Percentiles rank a stretch among this genome's conserved stretches.
These are phyloP conservation scores for Rubia yunnanensis DNA, from an alignment of 257 asterid genomes.

Conservation along the genomic window DNA sequence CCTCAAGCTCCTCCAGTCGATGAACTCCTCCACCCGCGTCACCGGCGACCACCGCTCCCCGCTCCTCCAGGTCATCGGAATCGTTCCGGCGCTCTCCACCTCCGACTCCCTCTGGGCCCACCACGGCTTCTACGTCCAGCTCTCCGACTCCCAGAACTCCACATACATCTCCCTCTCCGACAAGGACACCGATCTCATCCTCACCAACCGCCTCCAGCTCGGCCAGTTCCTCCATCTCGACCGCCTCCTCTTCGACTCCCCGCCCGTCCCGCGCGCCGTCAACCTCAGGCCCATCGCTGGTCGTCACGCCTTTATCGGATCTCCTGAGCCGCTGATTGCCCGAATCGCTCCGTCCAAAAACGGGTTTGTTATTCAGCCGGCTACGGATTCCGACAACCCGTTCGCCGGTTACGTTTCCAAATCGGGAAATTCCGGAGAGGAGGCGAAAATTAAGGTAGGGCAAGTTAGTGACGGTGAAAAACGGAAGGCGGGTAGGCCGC, in stretches of 20 bases:
- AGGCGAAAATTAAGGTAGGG: slow-evolving; percentile 7
- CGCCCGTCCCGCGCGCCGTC: slow-evolving; percentile 60
- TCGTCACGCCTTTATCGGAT: slow-evolving; percentile 63
- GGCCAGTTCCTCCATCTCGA: slow-evolving; percentile 88
- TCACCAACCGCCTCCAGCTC: slow-evolving; percentile 73
- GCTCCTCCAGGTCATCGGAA: slow-evolving; percentile 84
- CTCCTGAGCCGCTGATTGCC: slow-evolving; percentile 73
- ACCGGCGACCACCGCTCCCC: slow-evolving; percentile 98
- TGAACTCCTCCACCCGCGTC: slow-evolving; percentile 67
- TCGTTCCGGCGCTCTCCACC: slow-evolving; percentile 75
- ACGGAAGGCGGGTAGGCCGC: slow-evolving; percentile 25
- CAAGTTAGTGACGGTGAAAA: slow-evolving; percentile 13
- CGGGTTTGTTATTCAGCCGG: slow-evolving; percentile 72
- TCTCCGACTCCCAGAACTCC: slow-evolving; percentile 85
- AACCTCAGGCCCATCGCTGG: slow-evolving; percentile 78
- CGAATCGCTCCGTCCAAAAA: slow-evolving; percentile 32
- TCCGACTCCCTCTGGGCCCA: slow-evolving; percentile 71
- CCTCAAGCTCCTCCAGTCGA: slow-evolving; percentile 74
- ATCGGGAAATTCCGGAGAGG: slow-evolving; percentile 29
- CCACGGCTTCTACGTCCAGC: slow-evolving; percentile 79
- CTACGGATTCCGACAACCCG: slow-evolving; percentile 58
- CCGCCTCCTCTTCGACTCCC: slow-evolving; percentile 57
- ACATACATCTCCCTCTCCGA: slow-evolving; percentile 89
- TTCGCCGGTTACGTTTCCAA: slow-evolving; percentile 39
- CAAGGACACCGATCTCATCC: slow-evolving; percentile 69